Conservation (phyloP, 139 green algal genomes). For the Marvania coccoides region DNA sequence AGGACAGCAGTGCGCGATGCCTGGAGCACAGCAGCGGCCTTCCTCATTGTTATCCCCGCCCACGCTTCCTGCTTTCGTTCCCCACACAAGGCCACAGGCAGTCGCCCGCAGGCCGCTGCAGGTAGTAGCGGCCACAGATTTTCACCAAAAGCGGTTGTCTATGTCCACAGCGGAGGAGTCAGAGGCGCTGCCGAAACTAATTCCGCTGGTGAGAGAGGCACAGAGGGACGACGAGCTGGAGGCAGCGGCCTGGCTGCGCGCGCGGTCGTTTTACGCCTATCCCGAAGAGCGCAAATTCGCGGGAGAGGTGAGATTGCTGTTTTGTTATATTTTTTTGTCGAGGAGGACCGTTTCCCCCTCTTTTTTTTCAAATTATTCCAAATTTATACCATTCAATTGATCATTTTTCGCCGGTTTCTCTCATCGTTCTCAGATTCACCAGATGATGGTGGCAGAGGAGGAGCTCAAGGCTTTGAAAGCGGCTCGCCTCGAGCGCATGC, state of each 20-base stretch:
- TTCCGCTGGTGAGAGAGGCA: constrained; percentile 3
- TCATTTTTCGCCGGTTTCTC: no score
- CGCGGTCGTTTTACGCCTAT: constrained; percentile 43
- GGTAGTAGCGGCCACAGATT: background rate
- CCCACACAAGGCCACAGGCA: background rate
- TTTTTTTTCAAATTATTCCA: background rate
- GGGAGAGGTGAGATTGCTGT: constrained; percentile 18
- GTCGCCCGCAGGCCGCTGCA: background rate
- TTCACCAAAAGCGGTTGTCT: constrained; percentile 9
- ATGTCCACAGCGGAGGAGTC: background rate
- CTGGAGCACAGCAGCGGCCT: no score
- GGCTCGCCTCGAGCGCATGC: constrained; percentile 1
- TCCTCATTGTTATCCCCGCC: no score
- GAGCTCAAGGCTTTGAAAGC: constrained; percentile 29
- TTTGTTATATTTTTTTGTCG: background rate
- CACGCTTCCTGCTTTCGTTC: no score
- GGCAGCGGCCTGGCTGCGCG: constrained; percentile 25
- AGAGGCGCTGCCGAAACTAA: background rate
- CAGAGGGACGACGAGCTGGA: constrained; percentile 32
- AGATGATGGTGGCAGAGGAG: constrained; percentile 34
- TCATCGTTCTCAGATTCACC: constrained; percentile 27
- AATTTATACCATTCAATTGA: no score
- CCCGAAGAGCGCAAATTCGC: constrained; percentile 43
- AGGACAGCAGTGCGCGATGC: no score
- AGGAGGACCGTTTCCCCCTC: background rate